phyloP scores from a whole-genome alignment of 805 yeast genomes.

The Sugiyamaella floridensis region DNA sequence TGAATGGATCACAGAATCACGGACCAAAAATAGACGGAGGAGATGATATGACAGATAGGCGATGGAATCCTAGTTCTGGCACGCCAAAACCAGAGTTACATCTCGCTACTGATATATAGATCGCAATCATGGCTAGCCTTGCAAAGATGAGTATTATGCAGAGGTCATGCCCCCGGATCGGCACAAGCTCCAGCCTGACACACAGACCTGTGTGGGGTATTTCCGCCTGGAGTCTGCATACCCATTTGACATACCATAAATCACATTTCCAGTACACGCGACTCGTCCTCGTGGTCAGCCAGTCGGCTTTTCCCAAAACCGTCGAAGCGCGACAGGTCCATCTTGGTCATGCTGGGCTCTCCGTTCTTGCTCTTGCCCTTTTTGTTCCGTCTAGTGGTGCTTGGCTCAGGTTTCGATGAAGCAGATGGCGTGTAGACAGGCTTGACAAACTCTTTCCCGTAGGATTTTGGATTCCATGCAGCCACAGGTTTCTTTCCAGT shows the following conservation, averaged over 20 bases:
- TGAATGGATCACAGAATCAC: background rate
- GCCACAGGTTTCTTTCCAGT: conserved; percentile 7
- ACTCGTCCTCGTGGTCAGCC: background rate
- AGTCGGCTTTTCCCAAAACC: background rate
- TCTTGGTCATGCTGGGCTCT: background rate
- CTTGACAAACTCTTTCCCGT: conserved; percentile 17
- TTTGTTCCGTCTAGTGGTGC: background rate
- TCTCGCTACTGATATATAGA: background rate
- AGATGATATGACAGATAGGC: background rate
- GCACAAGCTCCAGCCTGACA: background rate
- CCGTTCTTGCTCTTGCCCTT: background rate
- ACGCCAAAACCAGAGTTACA: too few relatives aligned
- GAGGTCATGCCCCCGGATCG: background rate
- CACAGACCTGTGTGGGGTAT: background rate
- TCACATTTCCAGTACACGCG: background rate
- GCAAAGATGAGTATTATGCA: background rate
- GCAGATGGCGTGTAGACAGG: conserved; percentile 10
- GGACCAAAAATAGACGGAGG: background rate
- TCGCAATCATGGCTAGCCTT: background rate
- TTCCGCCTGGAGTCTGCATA: background rate
- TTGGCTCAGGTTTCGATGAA: background rate
- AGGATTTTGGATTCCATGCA: conserved; percentile 15
- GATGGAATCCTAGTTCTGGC: too few relatives aligned
- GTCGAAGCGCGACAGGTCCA: background rate
- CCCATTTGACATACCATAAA: background rate